Conservation (phyloP, 2,329 filamentous ascomycete species). For the Trichoderma polysporum region DNA sequence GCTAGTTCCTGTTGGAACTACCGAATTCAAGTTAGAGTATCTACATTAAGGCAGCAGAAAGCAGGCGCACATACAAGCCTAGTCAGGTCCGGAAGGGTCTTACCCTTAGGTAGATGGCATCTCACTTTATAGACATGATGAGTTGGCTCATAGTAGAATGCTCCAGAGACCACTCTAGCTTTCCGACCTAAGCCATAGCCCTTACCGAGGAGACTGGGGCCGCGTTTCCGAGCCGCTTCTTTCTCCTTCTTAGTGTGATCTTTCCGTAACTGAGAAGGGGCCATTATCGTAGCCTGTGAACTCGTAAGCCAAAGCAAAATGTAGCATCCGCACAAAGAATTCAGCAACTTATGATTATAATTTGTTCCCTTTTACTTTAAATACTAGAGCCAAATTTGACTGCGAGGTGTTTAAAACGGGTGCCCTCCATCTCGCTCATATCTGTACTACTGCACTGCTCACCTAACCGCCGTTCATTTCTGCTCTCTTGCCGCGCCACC, state of each 20-base stretch:
- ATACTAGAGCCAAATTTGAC: background rate
- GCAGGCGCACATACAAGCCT: background rate
- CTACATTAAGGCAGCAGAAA: background rate
- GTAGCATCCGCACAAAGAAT: no score
- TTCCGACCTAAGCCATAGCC: background rate
- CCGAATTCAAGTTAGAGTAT: no score
- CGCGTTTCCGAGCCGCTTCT: background rate
- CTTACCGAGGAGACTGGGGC: background rate
- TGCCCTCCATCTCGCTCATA: no score
- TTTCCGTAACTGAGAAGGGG: no score
- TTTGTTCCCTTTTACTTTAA: no score
- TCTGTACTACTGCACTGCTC: no score
- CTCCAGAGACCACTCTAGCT: background rate
- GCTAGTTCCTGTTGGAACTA: no score
- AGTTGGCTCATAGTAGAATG: background rate
- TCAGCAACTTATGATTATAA: no score
- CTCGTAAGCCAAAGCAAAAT: no score
- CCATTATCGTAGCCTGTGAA: background rate
- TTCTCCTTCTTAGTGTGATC: background rate
- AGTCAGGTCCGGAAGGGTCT: background rate
- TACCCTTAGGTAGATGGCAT: background rate
- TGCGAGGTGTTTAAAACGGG: background rate
- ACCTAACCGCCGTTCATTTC: no score
- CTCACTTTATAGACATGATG: background rate
- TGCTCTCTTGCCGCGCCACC: no score